Base-by-base conservation (phyloP, 495 filamentous ascomycete species). In the Talaromyces wortmannii region DNA sequence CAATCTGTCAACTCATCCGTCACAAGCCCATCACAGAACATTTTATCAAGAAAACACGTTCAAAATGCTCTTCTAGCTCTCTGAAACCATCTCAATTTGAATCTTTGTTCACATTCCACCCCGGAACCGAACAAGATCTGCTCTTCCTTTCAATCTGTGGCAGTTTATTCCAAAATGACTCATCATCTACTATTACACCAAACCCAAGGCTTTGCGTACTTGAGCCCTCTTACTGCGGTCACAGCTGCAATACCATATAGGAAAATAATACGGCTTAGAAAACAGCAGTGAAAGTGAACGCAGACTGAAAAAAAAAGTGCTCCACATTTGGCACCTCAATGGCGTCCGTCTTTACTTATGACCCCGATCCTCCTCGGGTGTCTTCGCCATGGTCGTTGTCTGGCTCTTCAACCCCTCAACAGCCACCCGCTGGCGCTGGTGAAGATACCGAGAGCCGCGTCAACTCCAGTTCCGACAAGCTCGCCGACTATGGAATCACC, bases 341-440 rank as follows among this genome's bases (percentile, higher is more conserved):
- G 94, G 89, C 90, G 36, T 96, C 91, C 12, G 90, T 98, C 55
- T 98, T 98, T 69, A 96, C 92, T 0, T 98, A 87, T 64, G 90
- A 96, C 53, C 85, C 90, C 10, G 87, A 95, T 57, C 89, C 92
- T 36, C 88, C 90, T 5, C 76, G 90, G 69, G 88, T 96, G 30
- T 83, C 88, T 13, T 97, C 92, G 8, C 95, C 94, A 29, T 98
- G 94, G 94, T 77, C 86, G 40, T 80, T 76, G 13, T 76, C 73
- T 45, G 71, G 68, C 29, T 71, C 73, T 7, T 70, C 68, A 36
- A 77, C 73, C 13, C 72, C 76, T 7, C 68, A 69, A 53, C 18
- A 31, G 53, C 60, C 15, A 36, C 56, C 31, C 2, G 60, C 61
- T 23, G 65, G 29, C 15, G 63, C 63, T 11, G 59, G 59, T 1